phyloP scores from a whole-genome alignment of 2,329 filamentous ascomycete genomes.

The Aureobasidium sp. region DNA sequence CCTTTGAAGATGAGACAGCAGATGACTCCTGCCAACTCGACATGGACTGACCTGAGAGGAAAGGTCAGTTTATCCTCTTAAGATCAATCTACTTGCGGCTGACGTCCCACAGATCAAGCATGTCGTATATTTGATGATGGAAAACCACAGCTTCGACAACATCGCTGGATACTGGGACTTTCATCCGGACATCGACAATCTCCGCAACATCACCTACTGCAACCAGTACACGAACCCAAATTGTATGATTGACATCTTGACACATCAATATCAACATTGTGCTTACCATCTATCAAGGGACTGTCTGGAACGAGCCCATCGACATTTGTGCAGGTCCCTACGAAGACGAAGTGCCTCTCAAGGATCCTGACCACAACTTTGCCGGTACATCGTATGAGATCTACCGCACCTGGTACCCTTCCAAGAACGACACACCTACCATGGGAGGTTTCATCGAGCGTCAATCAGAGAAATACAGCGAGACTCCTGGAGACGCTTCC shows the following conservation, averaged over 20 bases:
- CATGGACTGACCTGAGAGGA: slow-evolving; percentile 9
- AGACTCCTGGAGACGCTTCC: slow-evolving; percentile 30
- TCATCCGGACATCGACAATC: slow-evolving; percentile 32
- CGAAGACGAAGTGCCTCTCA: slow-evolving; percentile 31
- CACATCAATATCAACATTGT: too few relatives aligned
- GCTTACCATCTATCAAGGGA: slow-evolving; percentile 11
- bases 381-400: slow-evolving; percentile 30
- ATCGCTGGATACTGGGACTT: slow-evolving; percentile 36
- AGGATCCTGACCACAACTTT: slow-evolving; percentile 30
- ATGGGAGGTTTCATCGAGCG: slow-evolving; percentile 36
- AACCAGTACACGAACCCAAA: slow-evolving; percentile 35
- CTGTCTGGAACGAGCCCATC: slow-evolving; percentile 31
- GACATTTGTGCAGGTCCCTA: slow-evolving; percentile 32
- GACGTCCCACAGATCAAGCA: slow-evolving; percentile 22
- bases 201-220: slow-evolving; percentile 29
- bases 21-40: background rate
- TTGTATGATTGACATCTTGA: slow-evolving; percentile 20
- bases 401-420: slow-evolving; percentile 33
- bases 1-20: background rate
- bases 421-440: slow-evolving; percentile 30
- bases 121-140: slow-evolving; percentile 33
- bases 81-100: background rate
- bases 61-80: background rate
- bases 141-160: slow-evolving; percentile 37
- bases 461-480: slow-evolving; percentile 32